Conservation (phyloP, 257 asterid species). For the Przewalskia tangutica region DNA sequence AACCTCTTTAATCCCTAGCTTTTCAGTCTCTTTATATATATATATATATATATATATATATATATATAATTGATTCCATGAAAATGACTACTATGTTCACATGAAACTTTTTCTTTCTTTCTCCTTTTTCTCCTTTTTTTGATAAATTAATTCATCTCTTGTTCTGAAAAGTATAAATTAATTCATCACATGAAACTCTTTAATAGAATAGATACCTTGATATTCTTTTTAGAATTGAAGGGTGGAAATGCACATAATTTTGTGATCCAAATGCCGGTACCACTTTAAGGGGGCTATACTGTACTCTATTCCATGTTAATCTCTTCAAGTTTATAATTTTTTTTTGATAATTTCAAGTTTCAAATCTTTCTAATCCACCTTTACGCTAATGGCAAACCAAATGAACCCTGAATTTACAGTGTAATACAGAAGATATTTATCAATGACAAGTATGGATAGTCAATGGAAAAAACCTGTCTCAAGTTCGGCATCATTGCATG, state of each 20-base stretch:
- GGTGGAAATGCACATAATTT: neutral
- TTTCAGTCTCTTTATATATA: too few species aligned
- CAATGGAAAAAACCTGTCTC: conserved; percentile 50
- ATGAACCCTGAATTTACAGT: neutral
- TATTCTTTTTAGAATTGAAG: neutral
- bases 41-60: too few species aligned
- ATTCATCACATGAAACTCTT: neutral
- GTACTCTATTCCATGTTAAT: neutral
- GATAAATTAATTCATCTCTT: neutral
- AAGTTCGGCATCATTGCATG: conserved; percentile 75
- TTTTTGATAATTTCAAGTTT: neutral
- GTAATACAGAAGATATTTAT: neutral
- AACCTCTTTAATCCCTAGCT: neutral
- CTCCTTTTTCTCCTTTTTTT: neutral
- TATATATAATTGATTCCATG: too few species aligned
- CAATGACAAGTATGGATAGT: neutral
- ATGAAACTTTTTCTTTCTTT: neutral
- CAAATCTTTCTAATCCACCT: neutral
- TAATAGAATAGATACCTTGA: neutral
- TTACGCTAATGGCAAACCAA: neutral
- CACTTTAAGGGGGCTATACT: neutral
- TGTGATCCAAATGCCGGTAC: neutral
- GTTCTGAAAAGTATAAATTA: neutral
- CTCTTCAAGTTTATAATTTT: neutral
- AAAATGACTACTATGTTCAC: too few species aligned